Evolutionary conservation across 1,284 basidiomycete species (phyloP).

Genomic region (Ceratobasidium sp.): DNA sequence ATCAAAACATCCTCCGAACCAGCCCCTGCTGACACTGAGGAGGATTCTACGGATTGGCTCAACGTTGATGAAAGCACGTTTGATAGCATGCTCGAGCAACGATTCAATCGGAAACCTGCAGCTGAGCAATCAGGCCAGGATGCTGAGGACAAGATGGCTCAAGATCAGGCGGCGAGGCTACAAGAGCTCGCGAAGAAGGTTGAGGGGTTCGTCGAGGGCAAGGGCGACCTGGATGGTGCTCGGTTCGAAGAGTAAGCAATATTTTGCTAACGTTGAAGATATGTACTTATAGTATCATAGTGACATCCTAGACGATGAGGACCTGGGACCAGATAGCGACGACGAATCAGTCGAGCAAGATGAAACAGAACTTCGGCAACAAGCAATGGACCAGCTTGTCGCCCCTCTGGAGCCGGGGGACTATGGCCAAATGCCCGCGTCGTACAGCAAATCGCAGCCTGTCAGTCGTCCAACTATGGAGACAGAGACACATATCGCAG

Average conservation of each 20-base stretch:
- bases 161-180: constrained; percentile 77
- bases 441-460: constrained; percentile 72
- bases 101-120: constrained; percentile 42
- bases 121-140: constrained; percentile 54
- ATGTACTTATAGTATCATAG: constrained; percentile 26
- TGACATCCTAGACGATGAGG: constrained; percentile 47
- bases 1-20: constrained; percentile 55
- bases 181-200: constrained; percentile 86
- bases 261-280: background rate
- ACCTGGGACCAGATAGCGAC: constrained; percentile 50
- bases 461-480: constrained; percentile 67
- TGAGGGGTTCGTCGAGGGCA: constrained; percentile 86
- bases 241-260: constrained; percentile 84
- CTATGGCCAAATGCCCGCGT: constrained; percentile 84
- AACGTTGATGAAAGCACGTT: constrained; percentile 74
- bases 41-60: constrained; percentile 82
- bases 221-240: constrained; percentile 89
- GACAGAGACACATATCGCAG: constrained; percentile 56
- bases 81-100: constrained; percentile 67
- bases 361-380: constrained; percentile 63
- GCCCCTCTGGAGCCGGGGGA: constrained; percentile 76
- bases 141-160: constrained; percentile 65
- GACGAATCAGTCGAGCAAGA: constrained; percentile 60
- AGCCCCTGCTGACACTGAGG: constrained; percentile 56
- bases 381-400: constrained; percentile 78